Evolutionary conservation across 2,329 filamentous ascomycete genomes (phyloP).

Genomic region (Xylaria multiplex): DNA sequence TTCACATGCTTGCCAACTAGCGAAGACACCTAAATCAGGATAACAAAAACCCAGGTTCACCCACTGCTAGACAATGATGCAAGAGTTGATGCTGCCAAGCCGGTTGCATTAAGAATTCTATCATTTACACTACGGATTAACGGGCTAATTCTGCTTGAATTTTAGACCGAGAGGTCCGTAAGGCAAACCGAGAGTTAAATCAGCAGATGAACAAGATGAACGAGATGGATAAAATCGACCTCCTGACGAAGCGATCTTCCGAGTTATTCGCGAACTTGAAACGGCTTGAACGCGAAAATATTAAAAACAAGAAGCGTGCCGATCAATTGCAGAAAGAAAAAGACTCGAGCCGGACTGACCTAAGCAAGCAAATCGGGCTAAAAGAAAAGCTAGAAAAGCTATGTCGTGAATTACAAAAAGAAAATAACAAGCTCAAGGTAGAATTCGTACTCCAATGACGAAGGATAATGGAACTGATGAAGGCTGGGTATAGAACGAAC

Average conservation of each 20-base stretch:
- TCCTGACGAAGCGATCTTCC: conserved; percentile 88
- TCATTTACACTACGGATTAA: neutral
- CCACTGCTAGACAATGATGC: neutral
- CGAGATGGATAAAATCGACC: conserved; percentile 89
- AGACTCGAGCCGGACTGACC: conserved; percentile 85
- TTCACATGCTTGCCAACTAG: neutral
- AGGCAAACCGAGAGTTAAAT: conserved; percentile 89
- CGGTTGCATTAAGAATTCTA: conserved; percentile 6
- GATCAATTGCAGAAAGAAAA: conserved; percentile 97
- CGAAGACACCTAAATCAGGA: neutral
- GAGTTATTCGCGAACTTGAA: conserved; percentile 96
- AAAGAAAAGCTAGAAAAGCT: conserved; percentile 98
- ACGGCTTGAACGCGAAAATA: conserved; percentile 89
- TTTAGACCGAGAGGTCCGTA: conserved; percentile 56
- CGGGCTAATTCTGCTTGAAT: conserved; percentile 4
- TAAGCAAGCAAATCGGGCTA: conserved; percentile 88
- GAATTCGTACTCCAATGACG: conserved; percentile 42
- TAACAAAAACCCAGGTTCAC: neutral
- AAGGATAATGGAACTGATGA: conserved; percentile 35
- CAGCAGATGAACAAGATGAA: conserved; percentile 92
- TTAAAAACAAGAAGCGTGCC: conserved; percentile 94
- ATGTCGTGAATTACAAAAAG: conserved; percentile 90
- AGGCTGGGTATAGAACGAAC: conserved; percentile 74
- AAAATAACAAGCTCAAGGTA: conserved; percentile 99
- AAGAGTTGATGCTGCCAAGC: neutral